Conservation (phyloP, 768 basidiomycete species). For the Tricholomella constricta region DNA sequence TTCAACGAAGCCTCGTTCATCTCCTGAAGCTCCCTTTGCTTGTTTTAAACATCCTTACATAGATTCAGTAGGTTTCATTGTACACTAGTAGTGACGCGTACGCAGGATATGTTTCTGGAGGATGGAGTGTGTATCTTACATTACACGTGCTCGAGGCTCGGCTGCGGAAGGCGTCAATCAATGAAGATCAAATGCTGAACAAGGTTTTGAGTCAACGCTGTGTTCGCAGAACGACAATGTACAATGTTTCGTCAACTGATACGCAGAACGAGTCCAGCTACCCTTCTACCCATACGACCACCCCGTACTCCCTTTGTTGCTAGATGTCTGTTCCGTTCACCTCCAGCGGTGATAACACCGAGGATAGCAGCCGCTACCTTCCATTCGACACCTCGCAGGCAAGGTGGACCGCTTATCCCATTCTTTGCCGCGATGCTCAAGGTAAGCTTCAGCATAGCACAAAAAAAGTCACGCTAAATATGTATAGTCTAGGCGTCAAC, state of each 20-base stretch:
- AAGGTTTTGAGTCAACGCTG: constrained; percentile 1
- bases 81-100: neutral
- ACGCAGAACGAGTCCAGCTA: constrained; percentile 27
- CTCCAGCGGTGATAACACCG: neutral
- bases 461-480: constrained; percentile 2
- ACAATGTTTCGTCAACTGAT: constrained; percentile 52
- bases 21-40: constrained; percentile 39
- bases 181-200: neutral
- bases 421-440: constrained; percentile 64
- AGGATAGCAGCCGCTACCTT: constrained; percentile 25
- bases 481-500: constrained; percentile 60
- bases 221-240: constrained; percentile 34
- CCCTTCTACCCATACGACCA: constrained; percentile 17
- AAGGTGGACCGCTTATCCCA: constrained; percentile 46
- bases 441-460: constrained; percentile 37
- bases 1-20: constrained; percentile 94
- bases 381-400: constrained; percentile 39
- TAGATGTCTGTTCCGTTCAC: neutral
- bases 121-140: neutral
- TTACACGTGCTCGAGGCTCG: constrained; percentile 1
- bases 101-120: neutral
- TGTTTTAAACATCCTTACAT: constrained; percentile 69
- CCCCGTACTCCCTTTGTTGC: constrained; percentile 1
- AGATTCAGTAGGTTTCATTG: constrained; percentile 79
- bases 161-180: neutral